phyloP scores from a whole-genome alignment of 208 protist species.

The Naegleria fowleri region DNA sequence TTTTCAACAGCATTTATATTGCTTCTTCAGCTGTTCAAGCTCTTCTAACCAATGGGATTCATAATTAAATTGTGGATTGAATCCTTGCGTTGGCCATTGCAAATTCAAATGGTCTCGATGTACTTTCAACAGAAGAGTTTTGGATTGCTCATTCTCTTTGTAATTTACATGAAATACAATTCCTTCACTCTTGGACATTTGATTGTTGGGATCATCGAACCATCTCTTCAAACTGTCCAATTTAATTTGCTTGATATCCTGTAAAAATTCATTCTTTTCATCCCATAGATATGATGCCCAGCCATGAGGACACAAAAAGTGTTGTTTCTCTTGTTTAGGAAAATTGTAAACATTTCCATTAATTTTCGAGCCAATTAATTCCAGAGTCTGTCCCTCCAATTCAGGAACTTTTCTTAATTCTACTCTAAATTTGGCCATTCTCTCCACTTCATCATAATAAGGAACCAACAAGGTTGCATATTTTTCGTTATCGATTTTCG shows the following conservation, averaged over 20 bases:
- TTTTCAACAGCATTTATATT: neutral
- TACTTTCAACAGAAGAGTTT: neutral
- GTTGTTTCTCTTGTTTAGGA: neutral
- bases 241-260: neutral
- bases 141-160: neutral
- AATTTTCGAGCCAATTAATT: constrained; percentile 9
- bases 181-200: neutral
- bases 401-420: neutral
- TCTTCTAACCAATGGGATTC: neutral
- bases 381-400: neutral
- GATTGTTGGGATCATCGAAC: neutral
- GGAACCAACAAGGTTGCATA: neutral
- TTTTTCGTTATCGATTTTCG: neutral
- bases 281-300: neutral
- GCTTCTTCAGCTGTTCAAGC: neutral
- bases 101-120: neutral
- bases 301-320: neutral
- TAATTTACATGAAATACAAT: neutral
- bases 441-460: neutral
- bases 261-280: neutral
- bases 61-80: neutral
- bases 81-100: neutral
- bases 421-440: neutral
- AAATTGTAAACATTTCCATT: neutral
- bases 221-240: neutral